Percentiles rank a stretch among this genome's conserved stretches.
Evolutionary conservation across 2,329 filamentous ascomycete genomes (phyloP).

Genomic region (Trichoderma sp.): DNA sequence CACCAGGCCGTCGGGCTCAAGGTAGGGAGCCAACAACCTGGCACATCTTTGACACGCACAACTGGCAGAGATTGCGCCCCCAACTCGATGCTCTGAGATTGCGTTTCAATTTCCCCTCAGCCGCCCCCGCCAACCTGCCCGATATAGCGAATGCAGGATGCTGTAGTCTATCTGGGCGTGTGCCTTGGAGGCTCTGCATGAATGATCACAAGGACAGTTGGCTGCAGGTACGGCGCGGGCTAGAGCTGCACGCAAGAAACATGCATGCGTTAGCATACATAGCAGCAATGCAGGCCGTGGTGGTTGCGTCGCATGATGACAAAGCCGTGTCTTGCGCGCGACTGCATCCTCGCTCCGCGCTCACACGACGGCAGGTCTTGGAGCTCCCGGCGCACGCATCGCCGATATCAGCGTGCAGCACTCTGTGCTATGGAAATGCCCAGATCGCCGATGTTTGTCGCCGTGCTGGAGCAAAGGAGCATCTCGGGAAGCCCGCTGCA

Average conservation of each 20-base stretch:
- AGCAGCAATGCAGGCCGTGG: conserved; percentile 1
- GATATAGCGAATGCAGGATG: conserved; percentile 1
- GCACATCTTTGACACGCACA: neutral
- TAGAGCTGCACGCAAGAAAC: conserved; percentile 21
- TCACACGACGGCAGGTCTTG: conserved; percentile 1
- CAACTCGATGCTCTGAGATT: conserved; percentile 6
- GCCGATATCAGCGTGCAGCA: neutral
- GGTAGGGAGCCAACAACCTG: neutral
- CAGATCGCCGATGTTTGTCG: neutral
- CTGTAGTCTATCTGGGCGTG: neutral
- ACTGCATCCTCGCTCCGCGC: neutral
- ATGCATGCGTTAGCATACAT: conserved; percentile 1
- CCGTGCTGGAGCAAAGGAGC: neutral
- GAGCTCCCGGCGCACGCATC: neutral
- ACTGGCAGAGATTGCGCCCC: conserved; percentile 10
- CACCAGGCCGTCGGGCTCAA: conserved; percentile 10
- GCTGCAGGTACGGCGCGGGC: conserved; percentile 25
- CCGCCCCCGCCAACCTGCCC: conserved; percentile 6
- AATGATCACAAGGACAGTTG: conserved; percentile 15
- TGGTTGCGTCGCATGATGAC: conserved; percentile 19
- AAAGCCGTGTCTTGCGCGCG: neutral
- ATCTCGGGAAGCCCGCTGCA: neutral
- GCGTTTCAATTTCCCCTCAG: conserved; percentile 13
- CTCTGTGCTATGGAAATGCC: neutral
- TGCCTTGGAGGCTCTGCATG: neutral